Percentiles rank a stretch among this genome's conserved stretches.
phyloP scores from a whole-genome alignment of 2,329 filamentous ascomycete genomes.

The Parafenestella ontariensis region DNA sequence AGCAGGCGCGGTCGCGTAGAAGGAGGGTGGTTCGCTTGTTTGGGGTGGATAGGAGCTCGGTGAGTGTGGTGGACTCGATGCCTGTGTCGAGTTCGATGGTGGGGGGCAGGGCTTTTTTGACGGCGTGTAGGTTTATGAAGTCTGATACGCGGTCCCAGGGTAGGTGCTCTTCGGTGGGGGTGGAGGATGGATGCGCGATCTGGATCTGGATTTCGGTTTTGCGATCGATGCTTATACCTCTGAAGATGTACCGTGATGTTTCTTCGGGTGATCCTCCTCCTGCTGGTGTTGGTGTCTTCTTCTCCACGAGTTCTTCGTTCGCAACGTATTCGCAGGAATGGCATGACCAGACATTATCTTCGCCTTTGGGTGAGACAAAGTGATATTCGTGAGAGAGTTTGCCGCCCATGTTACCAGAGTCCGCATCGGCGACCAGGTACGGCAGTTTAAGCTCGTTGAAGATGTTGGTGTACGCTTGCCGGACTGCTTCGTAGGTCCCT shows the following conservation, averaged over 20 bases:
- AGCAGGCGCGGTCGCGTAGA: conserved; percentile 32
- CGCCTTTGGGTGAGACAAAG: conserved; percentile 77
- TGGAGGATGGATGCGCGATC: conserved; percentile 19
- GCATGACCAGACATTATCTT: conserved; percentile 85
- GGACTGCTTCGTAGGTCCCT: conserved; percentile 79
- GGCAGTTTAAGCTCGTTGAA: conserved; percentile 85
- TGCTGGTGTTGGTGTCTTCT: conserved; percentile 16
- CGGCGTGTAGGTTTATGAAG: conserved; percentile 64
- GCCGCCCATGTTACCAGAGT: conserved; percentile 96
- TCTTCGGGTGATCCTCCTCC: conserved; percentile 12
- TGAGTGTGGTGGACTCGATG: conserved; percentile 57
- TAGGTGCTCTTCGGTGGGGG: neutral
- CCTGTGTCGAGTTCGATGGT: conserved; percentile 74
- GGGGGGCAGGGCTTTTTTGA: conserved; percentile 63
- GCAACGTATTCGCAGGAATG: conserved; percentile 74
- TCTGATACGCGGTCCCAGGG: conserved; percentile 37
- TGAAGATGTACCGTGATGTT: conserved; percentile 57
- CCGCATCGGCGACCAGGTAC: conserved; percentile 84
- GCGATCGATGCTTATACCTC: conserved; percentile 71
- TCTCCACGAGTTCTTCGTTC: conserved; percentile 84
- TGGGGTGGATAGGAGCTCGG: conserved; percentile 26
- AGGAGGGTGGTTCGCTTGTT: conserved; percentile 10
- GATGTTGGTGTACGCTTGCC: conserved; percentile 74
- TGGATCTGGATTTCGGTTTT: conserved; percentile 70
- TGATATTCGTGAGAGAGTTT: conserved; percentile 95